A percentile compares a stretch with the other conserved stretches of the same genome.
Conservation (phyloP, 345 rosid species). For the Hevea brasiliensis region DNA sequence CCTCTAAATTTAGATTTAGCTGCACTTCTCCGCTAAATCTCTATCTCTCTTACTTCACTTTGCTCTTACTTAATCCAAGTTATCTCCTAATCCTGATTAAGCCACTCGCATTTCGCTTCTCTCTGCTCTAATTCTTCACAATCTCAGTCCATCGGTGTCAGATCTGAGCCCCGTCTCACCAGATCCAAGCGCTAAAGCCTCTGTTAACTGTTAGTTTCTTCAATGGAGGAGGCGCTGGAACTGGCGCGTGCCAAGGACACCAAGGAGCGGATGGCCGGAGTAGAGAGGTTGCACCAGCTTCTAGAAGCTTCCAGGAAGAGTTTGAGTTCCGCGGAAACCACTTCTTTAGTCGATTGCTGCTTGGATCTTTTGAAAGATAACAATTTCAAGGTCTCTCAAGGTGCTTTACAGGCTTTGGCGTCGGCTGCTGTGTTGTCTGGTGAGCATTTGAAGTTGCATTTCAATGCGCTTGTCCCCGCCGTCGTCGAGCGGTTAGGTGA, state of each 20-base stretch:
- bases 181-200: constrained; percentile 6
- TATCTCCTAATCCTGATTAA: not conserved
- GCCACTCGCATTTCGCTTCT: not conserved
- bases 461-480: constrained; percentile 90
- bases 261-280: constrained; percentile 99
- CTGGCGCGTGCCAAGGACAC: constrained; percentile 98
- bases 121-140: not conserved
- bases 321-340: constrained; percentile 68
- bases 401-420: constrained; percentile 92
- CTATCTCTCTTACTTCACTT: not conserved
- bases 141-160: constrained; percentile 39
- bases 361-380: constrained; percentile 95
- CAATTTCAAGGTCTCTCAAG: constrained; percentile 90
- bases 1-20: constrained; percentile 27
- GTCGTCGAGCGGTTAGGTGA: constrained; percentile 92
- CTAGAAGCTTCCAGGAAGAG: constrained; percentile 85
- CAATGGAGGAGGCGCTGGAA: constrained; percentile 96
- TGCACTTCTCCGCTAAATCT: constrained; percentile 1
- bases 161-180: constrained; percentile 41
- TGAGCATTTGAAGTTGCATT: constrained; percentile 87
- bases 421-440: constrained; percentile 98
- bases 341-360: constrained; percentile 86
- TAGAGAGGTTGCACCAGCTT: constrained; percentile 83
- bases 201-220: not conserved
- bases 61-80: not conserved